Base-by-base conservation (phyloP, 2,329 filamentous ascomycete genomes). In the Septoria linicola region DNA sequence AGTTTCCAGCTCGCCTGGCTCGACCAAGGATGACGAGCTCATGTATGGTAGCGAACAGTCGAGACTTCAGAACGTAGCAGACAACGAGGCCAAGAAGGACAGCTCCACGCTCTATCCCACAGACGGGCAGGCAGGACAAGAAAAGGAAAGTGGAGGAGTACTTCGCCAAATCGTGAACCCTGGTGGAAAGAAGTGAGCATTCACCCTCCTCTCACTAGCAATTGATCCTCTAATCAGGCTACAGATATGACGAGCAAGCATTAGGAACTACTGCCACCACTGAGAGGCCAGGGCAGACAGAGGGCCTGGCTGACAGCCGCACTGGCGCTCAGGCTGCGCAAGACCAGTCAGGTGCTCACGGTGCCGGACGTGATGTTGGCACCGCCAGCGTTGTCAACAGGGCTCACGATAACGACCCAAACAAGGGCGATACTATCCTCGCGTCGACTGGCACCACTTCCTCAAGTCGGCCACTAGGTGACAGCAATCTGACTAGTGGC, bases 11-110 rank as follows among this genome's bases (percentile, higher is more conserved):
- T 62, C 62, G 34, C 59, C 63, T 37, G 63, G 65, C 39, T 58
- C 65, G 25, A 54, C 61, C 49, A 69, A 72, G 60, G 66, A 69
- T 46, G 60, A 64, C 21, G 63, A 73, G 54, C 60, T 66, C 54
- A 62, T 71, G 50, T 67, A 69, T 43, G 63, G 66, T 36, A 58
- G 66, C 41, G 57, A 43, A n/a, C 42, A 53, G 16, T 14, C 45
- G 8, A 45, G 49, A 13, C 31, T 47, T 8, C 23, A 39, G 17
- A 51, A 44, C 27, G 40, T 47, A 10, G 40, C 41, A 31, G 41
- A 48, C 19, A 50, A 53, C 20, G 37, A 47, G 5, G 37, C 48
- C 10, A 41, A 47, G 8, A 51, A 54, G 25, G 39, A 53, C 11
- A 37, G 50, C 13, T 27, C 47, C 20, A 49, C 47, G 17, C 41